phyloP scores from a whole-genome alignment of 768 basidiomycete genomes.

The Hemileccinum impolitum region DNA sequence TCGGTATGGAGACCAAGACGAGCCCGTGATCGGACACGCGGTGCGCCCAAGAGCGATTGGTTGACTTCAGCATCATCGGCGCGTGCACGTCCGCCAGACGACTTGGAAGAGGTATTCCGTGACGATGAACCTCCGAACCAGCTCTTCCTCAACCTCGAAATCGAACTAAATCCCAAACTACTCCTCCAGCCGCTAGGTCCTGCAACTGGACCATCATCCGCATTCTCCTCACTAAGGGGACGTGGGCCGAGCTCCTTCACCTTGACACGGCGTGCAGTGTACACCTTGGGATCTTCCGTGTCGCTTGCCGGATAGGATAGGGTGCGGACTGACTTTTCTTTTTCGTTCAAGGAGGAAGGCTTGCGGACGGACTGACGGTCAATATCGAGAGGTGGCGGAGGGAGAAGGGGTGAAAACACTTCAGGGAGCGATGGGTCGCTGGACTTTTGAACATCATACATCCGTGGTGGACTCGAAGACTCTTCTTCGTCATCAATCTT shows the following conservation, averaged over 20 bases:
- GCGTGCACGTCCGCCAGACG: conserved; percentile 22
- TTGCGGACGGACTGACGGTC: conserved; percentile 28
- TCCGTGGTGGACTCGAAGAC: conserved; percentile 23
- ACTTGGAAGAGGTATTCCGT: conserved; percentile 29
- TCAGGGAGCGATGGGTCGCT: conserved; percentile 26
- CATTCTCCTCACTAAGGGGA: conserved; percentile 20
- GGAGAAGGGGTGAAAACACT: conserved; percentile 34
- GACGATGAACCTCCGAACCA: conserved; percentile 50
- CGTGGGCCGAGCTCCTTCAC: conserved; percentile 33
- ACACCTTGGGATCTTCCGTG: conserved; percentile 31
- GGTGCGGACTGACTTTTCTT: conserved; percentile 33
- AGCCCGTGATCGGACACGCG: conserved; percentile 24
- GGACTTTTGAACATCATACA: conserved; percentile 21
- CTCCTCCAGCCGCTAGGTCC: conserved; percentile 33
- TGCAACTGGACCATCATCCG: conserved; percentile 18
- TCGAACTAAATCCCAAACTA: conserved; percentile 45
- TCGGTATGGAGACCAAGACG: conserved; percentile 38
- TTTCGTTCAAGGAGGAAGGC: conserved; percentile 27
- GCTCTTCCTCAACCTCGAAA: conserved; percentile 50
- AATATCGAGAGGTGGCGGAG: conserved; percentile 37
- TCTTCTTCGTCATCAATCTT: conserved; percentile 36
- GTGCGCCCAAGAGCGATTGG: conserved; percentile 33
- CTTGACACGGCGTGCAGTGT: conserved; percentile 38
- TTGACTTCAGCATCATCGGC: conserved; percentile 49
- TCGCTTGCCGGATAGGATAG: conserved; percentile 33